Base-by-base conservation (phyloP, 192 early-diverging fungal genomes). In the Backusella tarrabulga region DNA sequence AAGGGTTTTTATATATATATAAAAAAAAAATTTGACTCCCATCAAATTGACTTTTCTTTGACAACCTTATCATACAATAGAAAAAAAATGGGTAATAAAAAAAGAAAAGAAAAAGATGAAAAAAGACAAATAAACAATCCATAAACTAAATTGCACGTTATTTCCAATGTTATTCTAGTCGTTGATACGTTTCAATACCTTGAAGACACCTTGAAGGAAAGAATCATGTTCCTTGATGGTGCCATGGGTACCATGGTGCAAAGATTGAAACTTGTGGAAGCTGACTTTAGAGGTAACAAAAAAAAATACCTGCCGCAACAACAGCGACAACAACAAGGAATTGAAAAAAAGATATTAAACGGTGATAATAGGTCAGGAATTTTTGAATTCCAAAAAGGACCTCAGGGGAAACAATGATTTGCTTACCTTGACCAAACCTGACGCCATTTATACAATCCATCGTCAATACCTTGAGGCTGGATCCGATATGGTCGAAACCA, bases 231-330 rank as follows among this genome's bases (percentile, higher is more conserved):
- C 87, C 90, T 98, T 66, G 97, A 98, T 81, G 97, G 96, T 69
- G 96, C 93, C n/a, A 97, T 98, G 96, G 95, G 95, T 60, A 94
- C 93, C 46, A 89, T 94, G 91, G 93, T 98, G 78, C 97, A 98
- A 79, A 84, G 90, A 40, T 89, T 94, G 68, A 86, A 87, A 26
- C 89, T 98, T 15, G 84, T 88, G 21, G 97, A 98, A 82, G 88
- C 86, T 11, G 93, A 97, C 80, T 97, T 98, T 77, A 86, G 97
- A 79, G 91, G 92, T 87, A 79, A 63, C 34, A 17, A 8, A 1
- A n/a, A n/a, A n/a, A n/a, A n/a, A n/a, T n/a, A n/a, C n/a, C n/a
- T n/a, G n/a, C n/a, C n/a, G n/a, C n/a, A n/a, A n/a, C n/a, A n/a
- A n/a, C n/a, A n/a, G n/a, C n/a, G n/a, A n/a, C 71, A 75, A 17